These are phyloP conservation scores for Cordyceps pruinosa DNA, from an alignment of 2,329 filamentous ascomycete genomes.

Conservation along the genomic window DNA sequence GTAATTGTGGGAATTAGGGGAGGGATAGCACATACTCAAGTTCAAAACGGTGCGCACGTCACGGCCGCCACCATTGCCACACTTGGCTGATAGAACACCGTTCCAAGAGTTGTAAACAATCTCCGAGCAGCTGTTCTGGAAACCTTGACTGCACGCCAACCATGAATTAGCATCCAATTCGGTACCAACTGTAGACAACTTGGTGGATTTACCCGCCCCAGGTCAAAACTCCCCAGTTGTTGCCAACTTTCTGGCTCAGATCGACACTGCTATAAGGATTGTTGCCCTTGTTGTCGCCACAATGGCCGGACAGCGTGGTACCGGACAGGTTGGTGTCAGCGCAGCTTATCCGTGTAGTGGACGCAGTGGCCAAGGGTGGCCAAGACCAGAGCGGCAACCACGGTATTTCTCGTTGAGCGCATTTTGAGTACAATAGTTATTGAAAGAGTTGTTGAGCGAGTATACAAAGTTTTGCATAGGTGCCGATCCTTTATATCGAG, in stretches of 20 bases:
- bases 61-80: background rate
- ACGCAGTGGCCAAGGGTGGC: conserved; percentile 4
- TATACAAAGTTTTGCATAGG: background rate
- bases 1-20: too few relatives aligned
- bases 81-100: conserved; percentile 5
- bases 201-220: conserved; percentile 1
- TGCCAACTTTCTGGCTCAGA: background rate
- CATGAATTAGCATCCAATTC: background rate
- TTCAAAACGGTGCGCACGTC: background rate
- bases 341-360: conserved; percentile 8
- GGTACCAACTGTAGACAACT: too few relatives aligned
- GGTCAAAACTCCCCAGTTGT: conserved; percentile 1
- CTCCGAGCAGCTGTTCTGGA: conserved; percentile 1
- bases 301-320: conserved; percentile 4
- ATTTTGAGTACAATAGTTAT: background rate
- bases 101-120: conserved; percentile 8
- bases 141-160: background rate
- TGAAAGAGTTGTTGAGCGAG: background rate
- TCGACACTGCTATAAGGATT: conserved; percentile 1
- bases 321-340: background rate
- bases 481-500: background rate
- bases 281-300: conserved; percentile 4
- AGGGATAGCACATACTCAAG: background rate
- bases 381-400: conserved; percentile 1
- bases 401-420: background rate